phyloP scores from a whole-genome alignment of 1,284 basidiomycete species.

The Marasmius fiardii region DNA sequence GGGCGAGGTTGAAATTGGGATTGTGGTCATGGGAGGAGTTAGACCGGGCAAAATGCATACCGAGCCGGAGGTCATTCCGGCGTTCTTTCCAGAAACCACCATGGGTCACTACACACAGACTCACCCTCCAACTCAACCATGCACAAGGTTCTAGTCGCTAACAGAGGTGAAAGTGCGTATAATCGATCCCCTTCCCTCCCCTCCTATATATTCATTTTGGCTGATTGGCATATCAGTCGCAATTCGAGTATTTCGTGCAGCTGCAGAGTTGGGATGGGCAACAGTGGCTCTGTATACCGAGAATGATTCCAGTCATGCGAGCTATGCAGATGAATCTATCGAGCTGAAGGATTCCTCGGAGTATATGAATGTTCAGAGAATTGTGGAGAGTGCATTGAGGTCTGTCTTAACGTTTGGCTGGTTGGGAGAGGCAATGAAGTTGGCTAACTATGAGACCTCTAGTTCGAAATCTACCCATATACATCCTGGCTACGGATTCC shows the following conservation, averaged over 20 bases:
- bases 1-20: neutral
- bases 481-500: constrained; percentile 47
- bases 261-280: constrained; percentile 27
- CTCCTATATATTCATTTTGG: no score
- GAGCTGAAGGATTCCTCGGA: constrained; percentile 24
- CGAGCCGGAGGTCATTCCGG: neutral
- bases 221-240: no score
- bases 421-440: neutral
- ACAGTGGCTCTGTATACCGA: constrained; percentile 33
- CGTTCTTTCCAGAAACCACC: neutral
- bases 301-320: constrained; percentile 30
- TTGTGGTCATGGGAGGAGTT: neutral
- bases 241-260: constrained; percentile 29
- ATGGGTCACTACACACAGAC: neutral
- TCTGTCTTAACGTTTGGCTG: constrained; percentile 1
- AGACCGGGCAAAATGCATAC: neutral
- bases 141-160: constrained; percentile 32
- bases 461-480: constrained; percentile 27
- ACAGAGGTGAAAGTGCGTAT: constrained; percentile 34
- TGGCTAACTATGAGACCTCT: no score
- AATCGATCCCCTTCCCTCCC: no score
- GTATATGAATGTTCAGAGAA: constrained; percentile 25
- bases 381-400: constrained; percentile 26
- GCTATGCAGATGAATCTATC: constrained; percentile 30
- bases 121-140: constrained; percentile 9